Evolutionary conservation across 2,329 filamentous ascomycete species (phyloP).

Genomic region (Mycosphaerella sp.): DNA sequence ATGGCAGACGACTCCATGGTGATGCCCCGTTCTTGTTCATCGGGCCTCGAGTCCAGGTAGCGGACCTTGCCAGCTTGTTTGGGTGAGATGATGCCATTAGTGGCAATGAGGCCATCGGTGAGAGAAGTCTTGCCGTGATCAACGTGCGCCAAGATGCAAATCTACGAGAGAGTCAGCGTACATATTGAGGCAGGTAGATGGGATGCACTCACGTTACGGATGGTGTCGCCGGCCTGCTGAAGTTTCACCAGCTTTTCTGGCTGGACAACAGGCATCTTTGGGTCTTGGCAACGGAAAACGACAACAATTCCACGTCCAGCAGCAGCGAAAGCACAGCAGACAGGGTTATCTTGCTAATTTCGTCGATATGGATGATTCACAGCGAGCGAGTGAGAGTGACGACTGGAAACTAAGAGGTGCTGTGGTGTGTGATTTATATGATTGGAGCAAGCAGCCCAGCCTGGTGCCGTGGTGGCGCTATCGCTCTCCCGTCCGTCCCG

Average conservation of each 20-base stretch:
- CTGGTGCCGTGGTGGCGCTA: too few species aligned
- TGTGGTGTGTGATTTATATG: too few species aligned
- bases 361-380: not conserved
- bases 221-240: constrained; percentile 78
- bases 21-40: constrained; percentile 92
- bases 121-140: constrained; percentile 98
- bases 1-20: constrained; percentile 99
- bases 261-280: constrained; percentile 78
- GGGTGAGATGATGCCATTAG: constrained; percentile 98
- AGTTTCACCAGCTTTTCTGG: constrained; percentile 85
- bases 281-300: constrained; percentile 3
- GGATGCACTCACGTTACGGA: constrained; percentile 70
- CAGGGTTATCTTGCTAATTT: not conserved
- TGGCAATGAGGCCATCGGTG: constrained; percentile 91
- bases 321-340: not conserved
- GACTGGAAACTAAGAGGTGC: not conserved
- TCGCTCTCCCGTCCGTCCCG: too few species aligned
- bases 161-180: constrained; percentile 38
- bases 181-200: not conserved
- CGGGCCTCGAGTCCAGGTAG: constrained; percentile 91
- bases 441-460: too few species aligned
- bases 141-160: constrained; percentile 92
- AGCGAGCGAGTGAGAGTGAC: not conserved
- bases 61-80: constrained; percentile 97
- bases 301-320: not conserved